Evolutionary conservation across 106 monocot species (phyloP).

Genomic region (Dactylorhiza incarnata): DNA sequence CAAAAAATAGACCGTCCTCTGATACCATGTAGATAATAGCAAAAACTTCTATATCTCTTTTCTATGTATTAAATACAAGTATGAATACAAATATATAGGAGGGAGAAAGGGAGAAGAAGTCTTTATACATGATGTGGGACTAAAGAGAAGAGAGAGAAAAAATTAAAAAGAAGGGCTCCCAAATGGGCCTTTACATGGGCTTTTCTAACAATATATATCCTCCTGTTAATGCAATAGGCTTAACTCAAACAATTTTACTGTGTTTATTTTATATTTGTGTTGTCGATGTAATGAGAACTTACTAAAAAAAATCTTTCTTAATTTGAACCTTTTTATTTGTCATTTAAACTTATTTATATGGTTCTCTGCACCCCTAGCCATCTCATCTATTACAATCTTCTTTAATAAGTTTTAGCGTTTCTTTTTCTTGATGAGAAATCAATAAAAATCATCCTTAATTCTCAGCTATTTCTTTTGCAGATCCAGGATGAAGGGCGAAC

Average conservation of each 20-base stretch:
- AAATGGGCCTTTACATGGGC: too few species aligned
- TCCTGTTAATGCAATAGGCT: background rate
- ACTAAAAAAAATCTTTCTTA: background rate
- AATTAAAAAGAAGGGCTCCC: too few species aligned
- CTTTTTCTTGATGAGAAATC: background rate
- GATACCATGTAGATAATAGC: too few species aligned
- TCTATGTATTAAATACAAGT: too few species aligned
- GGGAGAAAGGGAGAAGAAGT: too few species aligned
- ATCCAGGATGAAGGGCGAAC: conserved; percentile 81
- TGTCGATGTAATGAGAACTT: background rate
- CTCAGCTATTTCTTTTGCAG: conserved; percentile 22
- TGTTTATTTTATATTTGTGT: background rate
- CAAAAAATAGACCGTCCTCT: too few species aligned
- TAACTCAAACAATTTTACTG: background rate
- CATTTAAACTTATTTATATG: background rate
- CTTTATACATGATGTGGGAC: too few species aligned
- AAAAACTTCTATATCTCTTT: too few species aligned
- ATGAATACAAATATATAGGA: too few species aligned
- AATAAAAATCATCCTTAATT: background rate
- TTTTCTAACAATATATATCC: too few species aligned
- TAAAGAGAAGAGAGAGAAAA: too few species aligned
- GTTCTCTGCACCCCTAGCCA: background rate
- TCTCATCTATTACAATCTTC: background rate
- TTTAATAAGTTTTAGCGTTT: background rate
- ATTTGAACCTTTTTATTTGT: background rate